phyloP scores from a whole-genome alignment of 1,284 basidiomycete genomes.

The Sporisorium reilianum region DNA sequence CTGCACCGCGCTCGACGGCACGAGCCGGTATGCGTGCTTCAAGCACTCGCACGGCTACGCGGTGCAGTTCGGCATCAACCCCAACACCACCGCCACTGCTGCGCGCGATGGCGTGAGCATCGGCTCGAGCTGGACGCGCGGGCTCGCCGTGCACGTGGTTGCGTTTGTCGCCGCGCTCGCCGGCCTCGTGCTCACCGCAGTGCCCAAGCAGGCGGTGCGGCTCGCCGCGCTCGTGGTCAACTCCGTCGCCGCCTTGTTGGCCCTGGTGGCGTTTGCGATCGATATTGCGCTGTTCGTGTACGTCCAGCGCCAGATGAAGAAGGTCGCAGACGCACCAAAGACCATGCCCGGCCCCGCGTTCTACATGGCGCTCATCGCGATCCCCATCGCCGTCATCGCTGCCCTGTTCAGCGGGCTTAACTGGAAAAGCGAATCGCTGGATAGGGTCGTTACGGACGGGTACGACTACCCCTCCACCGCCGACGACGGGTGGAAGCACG shows the following conservation, averaged over 20 bases:
- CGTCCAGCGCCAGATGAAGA: conserved; percentile 30
- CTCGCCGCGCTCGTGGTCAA: conserved; percentile 31
- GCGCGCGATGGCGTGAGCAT: conserved; percentile 26
- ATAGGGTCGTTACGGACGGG: conserved; percentile 15
- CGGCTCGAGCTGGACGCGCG: conserved; percentile 40
- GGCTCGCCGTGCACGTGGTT: conserved; percentile 49
- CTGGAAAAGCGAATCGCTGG: conserved; percentile 22
- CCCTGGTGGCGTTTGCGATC: conserved; percentile 34
- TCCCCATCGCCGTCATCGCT: conserved; percentile 23
- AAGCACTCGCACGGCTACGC: conserved; percentile 42
- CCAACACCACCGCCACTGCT: conserved; percentile 11
- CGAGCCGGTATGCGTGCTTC: conserved; percentile 33
- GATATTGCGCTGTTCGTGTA: conserved; percentile 44
- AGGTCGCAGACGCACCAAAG: conserved; percentile 6
- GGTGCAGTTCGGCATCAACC: conserved; percentile 36
- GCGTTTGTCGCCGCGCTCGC: conserved; percentile 36
- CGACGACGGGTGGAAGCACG: background rate
- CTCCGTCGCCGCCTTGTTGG: conserved; percentile 16
- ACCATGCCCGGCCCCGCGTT: conserved; percentile 35
- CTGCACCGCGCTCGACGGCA: conserved; percentile 32
- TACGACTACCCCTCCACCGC: conserved; percentile 26
- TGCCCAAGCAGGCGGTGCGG: conserved; percentile 26
- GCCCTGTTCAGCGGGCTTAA: conserved; percentile 18
- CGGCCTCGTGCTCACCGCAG: conserved; percentile 29
- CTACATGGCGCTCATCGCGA: conserved; percentile 47